Conservation (phyloP, 768 basidiomycete species). For the Solioccasus polychromus region DNA sequence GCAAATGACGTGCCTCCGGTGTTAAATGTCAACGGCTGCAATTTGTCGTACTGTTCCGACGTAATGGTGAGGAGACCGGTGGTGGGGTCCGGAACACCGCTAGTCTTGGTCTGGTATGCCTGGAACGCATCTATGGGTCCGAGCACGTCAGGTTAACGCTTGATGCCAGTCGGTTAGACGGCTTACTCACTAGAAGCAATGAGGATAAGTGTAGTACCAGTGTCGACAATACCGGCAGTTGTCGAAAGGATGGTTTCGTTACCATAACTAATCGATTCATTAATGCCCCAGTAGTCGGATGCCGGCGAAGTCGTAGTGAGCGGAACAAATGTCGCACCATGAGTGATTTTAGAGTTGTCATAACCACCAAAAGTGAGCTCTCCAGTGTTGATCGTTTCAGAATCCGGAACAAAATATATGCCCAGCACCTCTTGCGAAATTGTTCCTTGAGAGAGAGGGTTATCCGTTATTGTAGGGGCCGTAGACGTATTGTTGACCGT, state of each 20-base stretch:
- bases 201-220: no score
- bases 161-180: no score
- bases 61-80: constrained; percentile 27
- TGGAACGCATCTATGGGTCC: constrained; percentile 25
- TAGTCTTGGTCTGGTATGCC: constrained; percentile 22
- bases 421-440: background rate
- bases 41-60: constrained; percentile 16
- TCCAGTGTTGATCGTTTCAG: background rate
- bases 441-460: background rate
- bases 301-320: no score
- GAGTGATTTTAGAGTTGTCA: no score
- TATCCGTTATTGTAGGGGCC: background rate
- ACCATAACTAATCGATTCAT: background rate
- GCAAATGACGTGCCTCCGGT: constrained; percentile 13
- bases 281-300: background rate
- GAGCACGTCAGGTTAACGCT: no score
- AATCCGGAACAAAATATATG: background rate
- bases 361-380: no score
- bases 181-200: no score
- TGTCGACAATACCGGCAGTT: background rate
- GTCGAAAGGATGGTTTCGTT: background rate
- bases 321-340: background rate
- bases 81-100: constrained; percentile 19
- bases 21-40: constrained; percentile 24
- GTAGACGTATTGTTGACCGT: background rate